Evolutionary conservation across 176 grass and related monocot genomes (phyloP).

Genomic region (Lolium rigidum): DNA sequence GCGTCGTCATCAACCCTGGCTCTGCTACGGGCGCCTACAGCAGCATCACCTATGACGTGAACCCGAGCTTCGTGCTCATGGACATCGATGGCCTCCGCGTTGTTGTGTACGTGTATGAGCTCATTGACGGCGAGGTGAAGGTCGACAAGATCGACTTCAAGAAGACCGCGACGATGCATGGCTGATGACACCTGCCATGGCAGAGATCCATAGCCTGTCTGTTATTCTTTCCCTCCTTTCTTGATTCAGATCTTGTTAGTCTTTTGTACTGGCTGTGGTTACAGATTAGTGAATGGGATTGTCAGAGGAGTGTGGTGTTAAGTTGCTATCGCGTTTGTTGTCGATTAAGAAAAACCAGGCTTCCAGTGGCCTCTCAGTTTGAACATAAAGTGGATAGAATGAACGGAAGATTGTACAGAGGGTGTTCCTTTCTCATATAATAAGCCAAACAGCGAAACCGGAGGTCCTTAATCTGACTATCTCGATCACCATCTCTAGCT

Average conservation of each 20-base stretch:
- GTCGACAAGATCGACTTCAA: constrained; percentile 99
- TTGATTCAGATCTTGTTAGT: constrained; percentile 17
- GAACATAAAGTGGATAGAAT: constrained; percentile 4
- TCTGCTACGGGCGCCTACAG: constrained; percentile 88
- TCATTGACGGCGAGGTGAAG: constrained; percentile 98
- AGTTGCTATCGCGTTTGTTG: neutral
- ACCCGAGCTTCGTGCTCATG: constrained; percentile 97
- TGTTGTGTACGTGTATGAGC: constrained; percentile 94
- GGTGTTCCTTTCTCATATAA: neutral
- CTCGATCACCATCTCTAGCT: neutral
- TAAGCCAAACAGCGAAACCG: neutral
- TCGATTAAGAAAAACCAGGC: neutral
- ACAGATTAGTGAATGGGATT: constrained; percentile 2
- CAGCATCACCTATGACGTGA: constrained; percentile 96
- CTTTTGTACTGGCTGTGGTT: neutral
- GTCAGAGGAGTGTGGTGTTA: neutral
- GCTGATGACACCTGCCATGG: neutral
- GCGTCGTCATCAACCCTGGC: constrained; percentile 95
- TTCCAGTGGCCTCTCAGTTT: neutral
- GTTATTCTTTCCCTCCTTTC: neutral
- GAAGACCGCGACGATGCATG: constrained; percentile 73
- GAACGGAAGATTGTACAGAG: neutral
- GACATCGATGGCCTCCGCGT: constrained; percentile 96
- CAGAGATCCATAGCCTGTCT: neutral
- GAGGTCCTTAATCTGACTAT: neutral